Percentiles rank a stretch among this genome's conserved stretches.
Conservation (phyloP, 2,329 filamentous ascomycete species). For the Raffaelea arxii region DNA sequence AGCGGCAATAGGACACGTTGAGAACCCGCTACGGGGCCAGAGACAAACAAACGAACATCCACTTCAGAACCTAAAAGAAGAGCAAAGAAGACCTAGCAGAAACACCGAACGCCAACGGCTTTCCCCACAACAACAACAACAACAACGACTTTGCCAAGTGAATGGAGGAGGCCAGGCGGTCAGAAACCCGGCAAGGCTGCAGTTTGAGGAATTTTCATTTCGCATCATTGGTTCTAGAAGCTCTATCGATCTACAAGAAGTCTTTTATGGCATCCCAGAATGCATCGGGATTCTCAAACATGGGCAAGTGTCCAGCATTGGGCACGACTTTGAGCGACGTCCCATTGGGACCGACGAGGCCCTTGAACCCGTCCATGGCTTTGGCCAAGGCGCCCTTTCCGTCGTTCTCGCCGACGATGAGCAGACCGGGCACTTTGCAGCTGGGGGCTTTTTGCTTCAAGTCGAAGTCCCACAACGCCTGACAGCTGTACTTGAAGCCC, state of each 20-base stretch:
- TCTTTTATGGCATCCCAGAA: slow-evolving; percentile 29
- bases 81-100: too few species aligned
- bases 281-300: slow-evolving; percentile 57
- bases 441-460: slow-evolving; percentile 44
- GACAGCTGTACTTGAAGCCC: slow-evolving; percentile 58
- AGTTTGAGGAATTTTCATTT: slow-evolving; percentile 1
- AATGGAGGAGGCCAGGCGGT: too few species aligned
- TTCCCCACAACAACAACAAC: slow-evolving; percentile 1
- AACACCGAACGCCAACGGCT: slow-evolving; percentile 11
- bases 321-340: slow-evolving; percentile 57
- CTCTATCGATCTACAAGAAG: slow-evolving; percentile 9
- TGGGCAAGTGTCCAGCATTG: slow-evolving; percentile 69
- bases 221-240: background rate
- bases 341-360: slow-evolving; percentile 41
- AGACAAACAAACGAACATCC: too few species aligned
- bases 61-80: too few species aligned
- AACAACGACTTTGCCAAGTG: background rate
- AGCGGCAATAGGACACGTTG: too few species aligned
- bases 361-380: slow-evolving; percentile 69
- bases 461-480: slow-evolving; percentile 65
- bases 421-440: slow-evolving; percentile 49
- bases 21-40: too few species aligned
- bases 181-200: too few species aligned
- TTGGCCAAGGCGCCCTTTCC: slow-evolving; percentile 61
- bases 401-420: slow-evolving; percentile 66